Base-by-base conservation (phyloP, 352 stramenopile species). In the Globisporangium recalcitrans region DNA sequence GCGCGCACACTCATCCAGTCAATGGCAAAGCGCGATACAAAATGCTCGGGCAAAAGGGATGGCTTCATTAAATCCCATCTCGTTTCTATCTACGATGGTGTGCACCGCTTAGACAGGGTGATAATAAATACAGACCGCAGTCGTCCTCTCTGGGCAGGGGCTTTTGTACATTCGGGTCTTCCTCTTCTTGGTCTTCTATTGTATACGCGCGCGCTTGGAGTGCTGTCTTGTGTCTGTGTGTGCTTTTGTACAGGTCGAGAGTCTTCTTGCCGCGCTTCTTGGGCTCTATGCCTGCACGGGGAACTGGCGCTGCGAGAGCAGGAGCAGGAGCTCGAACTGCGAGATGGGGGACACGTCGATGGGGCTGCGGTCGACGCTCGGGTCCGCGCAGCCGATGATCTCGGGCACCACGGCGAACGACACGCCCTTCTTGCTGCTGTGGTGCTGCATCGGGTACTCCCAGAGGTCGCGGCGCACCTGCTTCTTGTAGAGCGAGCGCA, bases 331-430 rank as follows among this genome's bases (percentile, higher is more conserved):
- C 69, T 93, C 85, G 52, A 91, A 54, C 67, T 89, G 80, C 31
- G 78, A 85, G 61, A 91, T 70, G 29, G 82, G 82, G n/a, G 82
- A 85, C 47, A 91, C 82, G 60, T 88, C 72, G 47, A 93, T 91
- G 21, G 82, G 77, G 19, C 77, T 77, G 62, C 85, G 85, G 70
- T 93, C 85, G 29, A 93, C 78, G 21, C 60, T 72, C 48, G 78
- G 72, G 64, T 93, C 85, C 9, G 85, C 85, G 36, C 58, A 67
- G 59, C 85, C 85, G 62, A 93, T 91, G 65, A 93, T 86, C 62
- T 91, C 75, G 16, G 71, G 68, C 2, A 66, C 70, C 4, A 58
- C 54, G 38, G 77, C 77, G 61, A 93, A 90, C 22, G 82, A 88
- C 34, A 93, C 85, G 65, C 81, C 76, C 70, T 92, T 90, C 19